Evolutionary conservation across 2,329 filamentous ascomycete genomes (phyloP).

Genomic region (Orbilia blumenaviensis): DNA sequence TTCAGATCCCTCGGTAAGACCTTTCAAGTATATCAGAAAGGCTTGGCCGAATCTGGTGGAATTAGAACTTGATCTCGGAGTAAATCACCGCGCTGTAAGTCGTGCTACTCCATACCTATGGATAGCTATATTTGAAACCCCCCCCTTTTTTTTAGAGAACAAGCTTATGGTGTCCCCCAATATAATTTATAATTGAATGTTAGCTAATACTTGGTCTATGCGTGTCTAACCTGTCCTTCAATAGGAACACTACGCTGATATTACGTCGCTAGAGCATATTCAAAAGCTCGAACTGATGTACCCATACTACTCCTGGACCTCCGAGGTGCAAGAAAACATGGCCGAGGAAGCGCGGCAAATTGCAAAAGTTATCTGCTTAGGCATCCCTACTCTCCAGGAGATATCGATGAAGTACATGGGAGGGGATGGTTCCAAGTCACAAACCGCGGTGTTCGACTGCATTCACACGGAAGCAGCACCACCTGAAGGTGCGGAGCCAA

Average conservation of each 20-base stretch:
- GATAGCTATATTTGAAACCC: no score
- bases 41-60: slow-evolving; percentile 25
- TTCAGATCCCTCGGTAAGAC: neutral
- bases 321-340: neutral
- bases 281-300: slow-evolving; percentile 9
- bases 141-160: no score
- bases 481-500: neutral
- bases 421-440: neutral
- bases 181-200: no score
- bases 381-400: neutral
- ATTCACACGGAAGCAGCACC: neutral
- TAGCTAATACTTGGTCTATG: no score
- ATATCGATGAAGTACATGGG: slow-evolving; percentile 15
- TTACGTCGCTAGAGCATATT: neutral
- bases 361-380: neutral
- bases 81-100: neutral
- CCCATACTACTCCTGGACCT: slow-evolving; percentile 1
- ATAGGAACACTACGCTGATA: neutral
- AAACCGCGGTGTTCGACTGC: slow-evolving; percentile 18
- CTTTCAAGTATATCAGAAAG: neutral
- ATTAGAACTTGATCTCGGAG: slow-evolving; percentile 27
- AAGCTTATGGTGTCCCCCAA: no score
- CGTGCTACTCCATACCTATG: no score
- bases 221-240: neutral
- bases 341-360: neutral